Conservation (phyloP, 805 yeast species). For the Teunomyces gatunensis region DNA sequence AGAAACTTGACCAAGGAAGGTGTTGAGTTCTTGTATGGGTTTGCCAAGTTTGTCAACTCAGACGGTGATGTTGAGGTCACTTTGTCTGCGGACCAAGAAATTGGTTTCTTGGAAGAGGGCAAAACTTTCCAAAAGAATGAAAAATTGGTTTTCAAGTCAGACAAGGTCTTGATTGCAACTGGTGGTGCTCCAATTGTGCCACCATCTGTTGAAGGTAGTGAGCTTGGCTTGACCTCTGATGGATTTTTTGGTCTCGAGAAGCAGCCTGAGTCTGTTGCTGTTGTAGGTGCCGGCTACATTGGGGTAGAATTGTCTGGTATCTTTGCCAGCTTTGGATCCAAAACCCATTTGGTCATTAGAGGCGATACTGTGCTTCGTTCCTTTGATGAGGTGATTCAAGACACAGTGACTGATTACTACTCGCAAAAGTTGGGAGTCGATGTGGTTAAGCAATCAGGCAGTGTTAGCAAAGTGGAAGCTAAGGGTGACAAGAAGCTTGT, state of each 20-base stretch:
- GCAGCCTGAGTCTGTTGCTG: slow-evolving; percentile 90
- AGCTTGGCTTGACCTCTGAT: slow-evolving; percentile 82
- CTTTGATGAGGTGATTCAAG: slow-evolving; percentile 80
- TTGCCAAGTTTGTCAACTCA: slow-evolving; percentile 66
- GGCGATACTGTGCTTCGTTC: slow-evolving; percentile 87
- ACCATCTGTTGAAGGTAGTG: slow-evolving; percentile 69
- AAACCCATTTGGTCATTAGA: slow-evolving; percentile 84
- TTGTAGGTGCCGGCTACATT: slow-evolving; percentile 98
- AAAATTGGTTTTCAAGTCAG: slow-evolving; percentile 65
- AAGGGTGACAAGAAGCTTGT: slow-evolving; percentile 37
- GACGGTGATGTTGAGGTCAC: slow-evolving; percentile 78
- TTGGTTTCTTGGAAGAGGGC: slow-evolving; percentile 30
- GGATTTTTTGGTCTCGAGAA: slow-evolving; percentile 79
- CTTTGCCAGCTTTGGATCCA: slow-evolving; percentile 82
- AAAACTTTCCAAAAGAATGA: slow-evolving; percentile 46
- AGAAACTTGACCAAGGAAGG: slow-evolving; percentile 84
- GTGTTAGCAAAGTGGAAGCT: slow-evolving; percentile 37
- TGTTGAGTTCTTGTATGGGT: slow-evolving; percentile 83
- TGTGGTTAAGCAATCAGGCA: slow-evolving; percentile 63
- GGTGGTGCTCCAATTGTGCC: slow-evolving; percentile 88
- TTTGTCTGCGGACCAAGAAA: slow-evolving; percentile 40
- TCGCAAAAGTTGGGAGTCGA: slow-evolving; percentile 72
- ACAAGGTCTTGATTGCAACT: slow-evolving; percentile 82
- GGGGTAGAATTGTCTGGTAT: slow-evolving; percentile 96
- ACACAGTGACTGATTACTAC: slow-evolving; percentile 77